Percentiles rank a stretch among this genome's conserved stretches.
These are phyloP conservation scores for Volutella citrinella DNA, from an alignment of 2,329 filamentous ascomycete genomes.

Conservation along the genomic window DNA sequence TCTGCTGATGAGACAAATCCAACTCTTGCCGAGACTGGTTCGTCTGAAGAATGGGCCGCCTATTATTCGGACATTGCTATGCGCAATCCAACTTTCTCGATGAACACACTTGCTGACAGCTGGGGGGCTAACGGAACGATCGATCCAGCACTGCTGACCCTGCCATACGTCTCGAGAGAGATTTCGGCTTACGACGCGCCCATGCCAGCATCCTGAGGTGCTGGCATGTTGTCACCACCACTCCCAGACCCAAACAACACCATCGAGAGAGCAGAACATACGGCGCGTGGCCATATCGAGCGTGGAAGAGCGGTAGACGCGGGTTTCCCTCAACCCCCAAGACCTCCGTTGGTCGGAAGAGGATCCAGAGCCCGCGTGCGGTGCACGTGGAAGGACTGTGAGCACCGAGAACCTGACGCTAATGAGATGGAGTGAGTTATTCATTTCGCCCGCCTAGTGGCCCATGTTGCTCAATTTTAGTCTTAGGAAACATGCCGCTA, in stretches of 20 bases:
- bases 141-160: conserved; percentile 1
- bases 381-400: not conserved
- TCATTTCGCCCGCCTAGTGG: not conserved
- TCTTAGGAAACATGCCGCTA: not conserved
- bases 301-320: conserved; percentile 1
- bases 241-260: not conserved
- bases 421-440: not conserved
- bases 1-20: not conserved
- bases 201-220: not conserved
- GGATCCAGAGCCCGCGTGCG: not conserved
- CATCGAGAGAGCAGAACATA: not conserved
- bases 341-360: not conserved
- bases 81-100: not conserved
- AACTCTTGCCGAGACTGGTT: not conserved
- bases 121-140: not conserved
- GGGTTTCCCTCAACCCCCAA: not conserved
- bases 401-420: not conserved
- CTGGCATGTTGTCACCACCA: not conserved
- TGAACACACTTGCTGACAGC: not conserved
- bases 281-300: not conserved
- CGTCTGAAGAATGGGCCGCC: not conserved
- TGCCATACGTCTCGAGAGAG: not conserved
- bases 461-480: not conserved
- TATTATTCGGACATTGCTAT: not conserved
- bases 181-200: not conserved